Conservation (phyloP, 2,329 filamentous ascomycete species). For the Parastagonospora nodorum region DNA sequence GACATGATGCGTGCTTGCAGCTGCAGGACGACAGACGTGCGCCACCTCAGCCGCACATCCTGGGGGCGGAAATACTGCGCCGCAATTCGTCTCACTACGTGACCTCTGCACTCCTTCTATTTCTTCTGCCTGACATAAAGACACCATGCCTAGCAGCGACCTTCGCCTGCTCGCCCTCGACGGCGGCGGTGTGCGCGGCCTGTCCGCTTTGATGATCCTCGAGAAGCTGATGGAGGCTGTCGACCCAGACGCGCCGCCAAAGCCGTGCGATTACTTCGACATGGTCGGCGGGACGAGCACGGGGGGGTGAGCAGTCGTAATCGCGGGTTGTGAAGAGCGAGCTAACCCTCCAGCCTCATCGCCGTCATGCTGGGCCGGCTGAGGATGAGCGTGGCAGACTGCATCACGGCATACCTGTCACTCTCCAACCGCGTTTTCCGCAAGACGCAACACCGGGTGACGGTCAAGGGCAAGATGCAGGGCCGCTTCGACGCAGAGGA, state of each 20-base stretch:
- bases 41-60: too few species aligned
- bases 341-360: conserved; percentile 15
- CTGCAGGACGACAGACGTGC: too few species aligned
- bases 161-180: conserved; percentile 10
- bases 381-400: conserved; percentile 7
- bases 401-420: conserved; percentile 11
- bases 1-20: too few species aligned
- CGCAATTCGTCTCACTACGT: too few species aligned
- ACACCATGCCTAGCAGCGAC: not conserved
- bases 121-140: too few species aligned
- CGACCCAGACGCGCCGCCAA: conserved; percentile 6
- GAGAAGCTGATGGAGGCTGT: conserved; percentile 13
- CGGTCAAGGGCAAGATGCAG: conserved; percentile 15
- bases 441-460: conserved; percentile 13
- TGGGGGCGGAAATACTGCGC: too few species aligned
- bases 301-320: conserved; percentile 2
- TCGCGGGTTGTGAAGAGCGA: not conserved
- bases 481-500: conserved; percentile 24
- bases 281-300: conserved; percentile 7
- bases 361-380: conserved; percentile 13
- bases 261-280: conserved; percentile 16
- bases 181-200: conserved; percentile 11
- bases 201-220: conserved; percentile 14
- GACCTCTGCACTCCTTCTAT: too few species aligned
- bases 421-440: conserved; percentile 16